A percentile compares a stretch with the other conserved stretches of the same genome.
These are phyloP conservation scores for Pilaira anomala DNA, from an alignment of 192 early-diverging fungal genomes.

Conservation along the genomic window DNA sequence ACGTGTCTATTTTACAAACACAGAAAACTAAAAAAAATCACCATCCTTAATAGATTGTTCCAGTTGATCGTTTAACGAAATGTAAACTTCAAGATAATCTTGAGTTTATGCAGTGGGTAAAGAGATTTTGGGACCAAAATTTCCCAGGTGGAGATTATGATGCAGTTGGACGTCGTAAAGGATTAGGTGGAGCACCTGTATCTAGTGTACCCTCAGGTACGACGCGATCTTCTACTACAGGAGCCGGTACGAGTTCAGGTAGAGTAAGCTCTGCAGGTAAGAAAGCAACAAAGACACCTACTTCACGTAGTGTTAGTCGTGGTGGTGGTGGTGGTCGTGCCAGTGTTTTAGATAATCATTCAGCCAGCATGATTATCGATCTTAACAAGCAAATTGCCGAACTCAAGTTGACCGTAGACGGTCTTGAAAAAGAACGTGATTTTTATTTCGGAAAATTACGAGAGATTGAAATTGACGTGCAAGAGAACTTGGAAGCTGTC, in stretches of 20 bases:
- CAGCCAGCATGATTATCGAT: constrained; percentile 60
- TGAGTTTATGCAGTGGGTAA: constrained; percentile 95
- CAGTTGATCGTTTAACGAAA: constrained; percentile 84
- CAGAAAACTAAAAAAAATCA: neutral
- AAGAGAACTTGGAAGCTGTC: constrained; percentile 53
- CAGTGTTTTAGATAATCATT: constrained; percentile 45
- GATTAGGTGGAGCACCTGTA: neutral
- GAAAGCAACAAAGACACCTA: constrained; percentile 13
- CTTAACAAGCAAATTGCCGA: constrained; percentile 76
- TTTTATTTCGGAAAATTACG: constrained; percentile 93
- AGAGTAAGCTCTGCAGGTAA: constrained; percentile 38
- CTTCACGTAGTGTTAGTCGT: constrained; percentile 19
- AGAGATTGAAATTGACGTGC: constrained; percentile 88
- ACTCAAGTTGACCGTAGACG: constrained; percentile 79
- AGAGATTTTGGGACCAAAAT: constrained; percentile 85
- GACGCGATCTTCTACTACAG: constrained; percentile 35
- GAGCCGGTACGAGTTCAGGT: constrained; percentile 26
- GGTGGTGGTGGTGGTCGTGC: constrained; percentile 1
- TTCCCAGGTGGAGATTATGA: constrained; percentile 78
- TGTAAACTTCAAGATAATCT: constrained; percentile 97
- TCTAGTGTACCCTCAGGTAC: constrained; percentile 34
- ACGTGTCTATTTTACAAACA: neutral
- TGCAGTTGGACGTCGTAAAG: constrained; percentile 60
- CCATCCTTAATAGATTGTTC: constrained; percentile 55
- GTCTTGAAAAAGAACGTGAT: constrained; percentile 94